Conservation (phyloP, 169 alveolate species). For the Plasmodium blacklocki region DNA sequence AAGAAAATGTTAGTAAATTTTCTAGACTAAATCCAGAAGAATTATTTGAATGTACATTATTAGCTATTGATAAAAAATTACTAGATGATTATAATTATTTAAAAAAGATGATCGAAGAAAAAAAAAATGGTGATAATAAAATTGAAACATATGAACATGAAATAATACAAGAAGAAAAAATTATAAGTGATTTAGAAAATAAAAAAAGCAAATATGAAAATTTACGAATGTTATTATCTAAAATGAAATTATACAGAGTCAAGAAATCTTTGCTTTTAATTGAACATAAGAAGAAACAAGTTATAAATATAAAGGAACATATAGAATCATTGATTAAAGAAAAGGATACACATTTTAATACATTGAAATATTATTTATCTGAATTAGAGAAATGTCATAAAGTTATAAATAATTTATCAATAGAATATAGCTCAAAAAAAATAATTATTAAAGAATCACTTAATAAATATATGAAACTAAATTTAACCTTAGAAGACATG, state of each 20-base stretch:
- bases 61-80: slow-evolving; percentile 77
- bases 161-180: slow-evolving; percentile 43
- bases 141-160: slow-evolving; percentile 66
- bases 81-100: slow-evolving; percentile 51
- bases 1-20: slow-evolving; percentile 84
- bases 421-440: slow-evolving; percentile 5
- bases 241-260: slow-evolving; percentile 22
- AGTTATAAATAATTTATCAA: slow-evolving; percentile 41
- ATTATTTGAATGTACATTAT: slow-evolving; percentile 79
- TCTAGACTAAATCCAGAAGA: slow-evolving; percentile 81
- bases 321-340: slow-evolving; percentile 76
- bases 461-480: slow-evolving; percentile 24
- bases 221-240: slow-evolving; percentile 21
- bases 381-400: slow-evolving; percentile 73
- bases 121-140: slow-evolving; percentile 48
- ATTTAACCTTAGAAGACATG: slow-evolving; percentile 24
- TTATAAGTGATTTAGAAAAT: slow-evolving; percentile 22
- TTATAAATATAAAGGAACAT: slow-evolving; percentile 60
- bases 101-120: slow-evolving; percentile 45
- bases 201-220: slow-evolving; percentile 38
- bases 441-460: slow-evolving; percentile 42
- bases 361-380: slow-evolving; percentile 45
- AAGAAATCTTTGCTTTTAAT: slow-evolving; percentile 37
- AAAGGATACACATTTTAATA: slow-evolving; percentile 30
- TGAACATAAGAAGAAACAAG: slow-evolving; percentile 33